Base-by-base conservation (phyloP, 2,329 filamentous ascomycete genomes). In the Chaetomiaceae sp. region DNA sequence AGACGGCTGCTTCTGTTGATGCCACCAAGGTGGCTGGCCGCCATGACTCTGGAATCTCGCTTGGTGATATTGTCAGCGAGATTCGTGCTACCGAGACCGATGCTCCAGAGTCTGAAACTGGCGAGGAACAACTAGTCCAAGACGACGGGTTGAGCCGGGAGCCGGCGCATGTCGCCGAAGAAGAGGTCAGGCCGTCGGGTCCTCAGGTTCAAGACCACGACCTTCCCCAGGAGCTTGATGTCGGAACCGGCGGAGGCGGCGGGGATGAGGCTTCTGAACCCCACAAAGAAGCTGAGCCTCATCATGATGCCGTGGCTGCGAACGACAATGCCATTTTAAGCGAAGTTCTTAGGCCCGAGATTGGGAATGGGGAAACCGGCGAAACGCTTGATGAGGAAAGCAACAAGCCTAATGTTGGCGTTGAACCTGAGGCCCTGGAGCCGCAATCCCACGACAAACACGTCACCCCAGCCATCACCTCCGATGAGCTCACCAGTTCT, bases 391-490 rank as follows among this genome's bases (percentile, higher is more conserved):
- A 34, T 29, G 6, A 45, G 6, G 36, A 27, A 36, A 20, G 8
- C 25, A 5, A 1, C 20, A 34, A 44, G n/a, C 14, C 9, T 6
- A 27, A 49, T 25, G 47, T 51, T 27, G 48, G 34, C 43, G 33
- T 42, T 34, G 44, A 59, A 14, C 31, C n/a, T 15, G 52, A 49
- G n/a, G 45, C 34, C 23, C n/a, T 22, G 14, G 42, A 27, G 47
- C 47, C 33, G 12, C 39, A 53, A 22, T 15, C 46, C 34, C 19
- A 14, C n/a, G 47, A 45, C 34, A 43, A 53, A 27, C 17, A 47
- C 6, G 45, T 34, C 39, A 27, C 54, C 40, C 52, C 51, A 14
- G 50, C 42, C 43, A 53, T 53, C 22, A 51, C 55, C 4, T 43
- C 40, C 17, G 38, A 52, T 25, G 31, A 45, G n/a, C 50, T 54